Conservation (phyloP, 2,329 filamentous ascomycete genomes). For the Aplosporella prunicola region DNA sequence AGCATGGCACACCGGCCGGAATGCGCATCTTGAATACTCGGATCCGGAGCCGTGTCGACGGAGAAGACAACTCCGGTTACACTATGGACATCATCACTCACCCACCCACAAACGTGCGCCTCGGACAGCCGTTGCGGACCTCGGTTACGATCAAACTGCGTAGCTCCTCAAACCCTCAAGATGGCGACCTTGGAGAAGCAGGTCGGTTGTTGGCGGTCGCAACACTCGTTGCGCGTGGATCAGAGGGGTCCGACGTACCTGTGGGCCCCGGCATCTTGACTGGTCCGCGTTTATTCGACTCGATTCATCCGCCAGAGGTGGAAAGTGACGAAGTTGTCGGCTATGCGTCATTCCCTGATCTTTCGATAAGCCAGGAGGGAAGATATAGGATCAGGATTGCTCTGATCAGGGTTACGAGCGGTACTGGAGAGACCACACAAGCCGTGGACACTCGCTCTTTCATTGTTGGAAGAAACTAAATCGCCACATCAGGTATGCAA, state of each 20-base stretch:
- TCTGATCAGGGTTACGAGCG: constrained; percentile 19
- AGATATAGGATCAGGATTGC: constrained; percentile 30
- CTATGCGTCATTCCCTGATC: constrained; percentile 29
- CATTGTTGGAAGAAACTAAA: constrained; percentile 7
- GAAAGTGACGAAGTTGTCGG: constrained; percentile 25
- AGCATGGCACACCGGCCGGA: constrained; percentile 8
- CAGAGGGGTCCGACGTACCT: constrained; percentile 3
- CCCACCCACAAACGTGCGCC: constrained; percentile 24
- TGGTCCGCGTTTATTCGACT: constrained; percentile 17
- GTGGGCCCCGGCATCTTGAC: constrained; percentile 5
- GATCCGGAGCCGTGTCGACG: constrained; percentile 2
- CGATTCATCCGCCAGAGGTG: constrained; percentile 25
- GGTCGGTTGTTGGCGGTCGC: constrained; percentile 8
- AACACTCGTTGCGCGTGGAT: constrained; percentile 1
- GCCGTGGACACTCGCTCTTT: constrained; percentile 6
- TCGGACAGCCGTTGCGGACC: constrained; percentile 23
- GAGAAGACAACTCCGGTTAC: constrained; percentile 16
- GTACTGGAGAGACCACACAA: constrained; percentile 8
- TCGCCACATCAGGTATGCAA: no score
- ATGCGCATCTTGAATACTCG: constrained; percentile 10
- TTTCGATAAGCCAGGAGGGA: constrained; percentile 26
- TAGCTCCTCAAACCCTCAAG: constrained; percentile 1
- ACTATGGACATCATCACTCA: constrained; percentile 31
- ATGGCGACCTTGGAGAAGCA: constrained; percentile 2
- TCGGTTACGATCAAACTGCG: constrained; percentile 13